Base-by-base conservation (phyloP, 495 filamentous ascomycete species). In the Penicillium bialowiezense region DNA sequence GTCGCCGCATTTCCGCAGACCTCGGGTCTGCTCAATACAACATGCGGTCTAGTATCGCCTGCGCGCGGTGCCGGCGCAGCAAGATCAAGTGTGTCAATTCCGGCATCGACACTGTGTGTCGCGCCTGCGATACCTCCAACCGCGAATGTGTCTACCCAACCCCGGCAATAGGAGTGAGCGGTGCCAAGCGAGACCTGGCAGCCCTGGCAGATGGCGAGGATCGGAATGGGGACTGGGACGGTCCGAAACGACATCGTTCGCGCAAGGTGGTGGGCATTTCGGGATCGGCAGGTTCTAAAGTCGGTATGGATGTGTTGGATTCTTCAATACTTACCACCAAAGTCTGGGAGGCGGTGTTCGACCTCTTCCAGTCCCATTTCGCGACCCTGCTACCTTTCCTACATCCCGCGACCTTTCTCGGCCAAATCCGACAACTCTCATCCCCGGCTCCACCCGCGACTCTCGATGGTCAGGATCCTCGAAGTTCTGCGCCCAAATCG, bases 41-140 rank as follows among this genome's bases (percentile, higher is more conserved):
- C 46, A 86, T 90, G 82, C 78, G 88, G 44, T 90, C 87, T 40
- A 88, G 84, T 54, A 90, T 92, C 54, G 88, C 88, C 52, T 92
- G 88, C 67, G 77, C 79, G 50, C 77, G 83, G 41, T 92, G 88
- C 71, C 81, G 88, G 46, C 84, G 86, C 62, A 88, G 84, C 65
- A 92, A 92, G 64, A 86, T 91, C 65, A 92, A 91, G 72, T 88
- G 77, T 65, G 84, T 90, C 71, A 95, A 95, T 69, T 76, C 74
- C 58, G 88, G 88, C 42, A 82, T 84, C 44, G 78, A 81, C 52
- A 84, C 82, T 15, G 85, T 80, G 18, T 95, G 90, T 69, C 83
- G 86, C 49, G 85, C 85, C 5, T 95, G 90, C 63, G 79, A 89
- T 58, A 79, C 80, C 44, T 84, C 83, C 35, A 85, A 86, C 36